Conservation (phyloP, 2,329 filamentous ascomycete species). For the Blastomyces percursus region DNA sequence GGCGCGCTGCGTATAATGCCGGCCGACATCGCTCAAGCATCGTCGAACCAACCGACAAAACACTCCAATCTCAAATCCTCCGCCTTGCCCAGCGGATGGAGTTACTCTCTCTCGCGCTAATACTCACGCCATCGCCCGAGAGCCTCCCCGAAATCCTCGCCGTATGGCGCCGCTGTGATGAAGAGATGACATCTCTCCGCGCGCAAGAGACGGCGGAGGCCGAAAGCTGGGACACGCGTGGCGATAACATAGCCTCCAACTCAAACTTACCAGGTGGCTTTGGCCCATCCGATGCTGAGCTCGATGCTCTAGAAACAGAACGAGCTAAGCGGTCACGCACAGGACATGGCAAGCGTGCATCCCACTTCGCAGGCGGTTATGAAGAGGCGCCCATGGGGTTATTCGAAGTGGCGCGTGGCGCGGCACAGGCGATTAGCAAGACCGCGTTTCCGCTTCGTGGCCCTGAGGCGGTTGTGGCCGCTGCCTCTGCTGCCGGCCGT, state of each 20-base stretch:
- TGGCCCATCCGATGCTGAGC: constrained; percentile 33
- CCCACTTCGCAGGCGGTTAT: constrained; percentile 13
- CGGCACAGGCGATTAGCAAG: constrained; percentile 38
- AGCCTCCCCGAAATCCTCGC: constrained; percentile 50
- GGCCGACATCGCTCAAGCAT: constrained; percentile 42
- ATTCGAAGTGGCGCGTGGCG: constrained; percentile 43
- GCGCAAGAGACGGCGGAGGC: constrained; percentile 46
- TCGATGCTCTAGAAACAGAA: constrained; percentile 36
- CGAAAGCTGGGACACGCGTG: constrained; percentile 46
- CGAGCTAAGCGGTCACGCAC: constrained; percentile 26
- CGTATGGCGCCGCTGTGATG: constrained; percentile 54
- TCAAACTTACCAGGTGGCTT: constrained; percentile 35
- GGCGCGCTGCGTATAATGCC: constrained; percentile 53
- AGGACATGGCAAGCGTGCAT: constrained; percentile 11
- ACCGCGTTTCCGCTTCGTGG: constrained; percentile 36
- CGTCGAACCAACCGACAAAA: constrained; percentile 21
- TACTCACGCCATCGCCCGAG: constrained; percentile 46
- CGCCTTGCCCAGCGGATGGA: constrained; percentile 54
- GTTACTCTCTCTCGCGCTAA: constrained; percentile 50
- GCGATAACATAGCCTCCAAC: constrained; percentile 28
- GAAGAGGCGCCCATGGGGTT: constrained; percentile 43
- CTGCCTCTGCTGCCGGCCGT: background rate
- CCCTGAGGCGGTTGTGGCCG: constrained; percentile 10
- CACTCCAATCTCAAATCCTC: constrained; percentile 37
- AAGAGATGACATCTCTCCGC: constrained; percentile 46